These are phyloP conservation scores for Casuarina glauca DNA, from an alignment of 306 rosid species.

Conservation along the genomic window DNA sequence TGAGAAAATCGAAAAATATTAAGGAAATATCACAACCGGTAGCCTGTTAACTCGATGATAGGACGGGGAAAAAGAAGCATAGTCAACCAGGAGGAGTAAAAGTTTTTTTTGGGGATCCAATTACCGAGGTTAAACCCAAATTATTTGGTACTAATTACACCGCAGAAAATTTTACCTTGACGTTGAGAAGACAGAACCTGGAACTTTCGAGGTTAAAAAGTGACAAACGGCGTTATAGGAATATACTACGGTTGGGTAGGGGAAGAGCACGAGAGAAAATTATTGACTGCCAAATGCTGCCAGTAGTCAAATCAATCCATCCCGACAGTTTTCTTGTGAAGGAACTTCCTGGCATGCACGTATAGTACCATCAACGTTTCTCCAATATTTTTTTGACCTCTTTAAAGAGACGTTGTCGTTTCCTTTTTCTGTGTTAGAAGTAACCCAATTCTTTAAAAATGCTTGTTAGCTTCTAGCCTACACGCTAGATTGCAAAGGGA, in stretches of 20 bases:
- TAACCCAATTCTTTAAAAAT: not conserved
- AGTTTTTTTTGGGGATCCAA: constrained; percentile 4
- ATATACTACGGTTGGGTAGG: not conserved
- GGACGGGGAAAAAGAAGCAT: not conserved
- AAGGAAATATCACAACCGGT: not conserved
- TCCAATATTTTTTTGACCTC: no score
- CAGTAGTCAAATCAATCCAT: constrained; percentile 22
- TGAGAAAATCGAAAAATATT: not conserved
- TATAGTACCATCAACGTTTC: no score
- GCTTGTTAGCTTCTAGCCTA: not conserved
- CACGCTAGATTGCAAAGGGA: no score
- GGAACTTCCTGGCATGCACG: no score
- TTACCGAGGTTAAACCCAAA: constrained; percentile 24
- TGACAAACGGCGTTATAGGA: constrained; percentile 25
- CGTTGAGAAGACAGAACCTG: constrained; percentile 5
- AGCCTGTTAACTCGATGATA: constrained; percentile 2
- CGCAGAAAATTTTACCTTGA: constrained; percentile 14
- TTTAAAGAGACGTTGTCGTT: no score
- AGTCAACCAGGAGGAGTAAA: not conserved
- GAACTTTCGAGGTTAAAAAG: constrained; percentile 21
- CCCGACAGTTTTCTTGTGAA: not conserved
- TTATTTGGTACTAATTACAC: constrained; percentile 27
- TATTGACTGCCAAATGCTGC: not conserved
- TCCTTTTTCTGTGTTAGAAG: not conserved
- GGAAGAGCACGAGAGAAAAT: not conserved